Evolutionary conservation across 139 green algal species (phyloP), one percentile per base, ranked within the genome.

Genomic region (Micromonas pusilla): DNA sequence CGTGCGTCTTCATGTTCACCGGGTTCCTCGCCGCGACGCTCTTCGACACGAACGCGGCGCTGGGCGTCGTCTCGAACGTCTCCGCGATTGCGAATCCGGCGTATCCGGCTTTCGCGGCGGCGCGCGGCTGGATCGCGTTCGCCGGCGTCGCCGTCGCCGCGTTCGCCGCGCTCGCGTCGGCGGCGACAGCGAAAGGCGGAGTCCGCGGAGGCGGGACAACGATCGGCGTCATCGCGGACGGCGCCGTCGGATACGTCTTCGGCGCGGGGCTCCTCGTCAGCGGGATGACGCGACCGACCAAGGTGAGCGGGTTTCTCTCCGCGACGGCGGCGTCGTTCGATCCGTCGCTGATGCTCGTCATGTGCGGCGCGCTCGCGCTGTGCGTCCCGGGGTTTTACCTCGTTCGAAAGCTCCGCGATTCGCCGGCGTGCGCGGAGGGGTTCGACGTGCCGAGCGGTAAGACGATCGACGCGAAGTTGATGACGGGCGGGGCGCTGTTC

Each of bases 271-370:
- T 96, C 2, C 83, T 82, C 21, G 45, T 90, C 28, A 80, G 77
- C 5, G 89, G 90, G 28, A 96, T 96, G 91, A 85, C 81, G 21
- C 83, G 82, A 1, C 87, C 90, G 3, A 80, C 70, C 57, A 96
- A 94, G 83, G 86, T 91, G 60, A 52, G 76, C 3, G 66, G 62
- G 26, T 85, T 85, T 66, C 23, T 60, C 23, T 31, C 32, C 31
- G 30, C 66, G 20, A 38, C 52, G 16, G 25, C n/a, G 5, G 72
- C 70, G 0, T 62, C 52, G 19, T 93, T 84, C 75, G 91, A 96
- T 72, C 79, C 81, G 25, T 83, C 78, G 0, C 84, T 96, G 28
- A 71, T 82, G 16, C 88, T 91, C 53, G 89, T 96, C 1, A 96
- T 96, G 91, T 91, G 75, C 9, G 84, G 82, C 3, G 91, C 91